These are phyloP conservation scores for Capronia americana DNA, from an alignment of 2,329 filamentous ascomycete genomes.

Conservation along the genomic window DNA sequence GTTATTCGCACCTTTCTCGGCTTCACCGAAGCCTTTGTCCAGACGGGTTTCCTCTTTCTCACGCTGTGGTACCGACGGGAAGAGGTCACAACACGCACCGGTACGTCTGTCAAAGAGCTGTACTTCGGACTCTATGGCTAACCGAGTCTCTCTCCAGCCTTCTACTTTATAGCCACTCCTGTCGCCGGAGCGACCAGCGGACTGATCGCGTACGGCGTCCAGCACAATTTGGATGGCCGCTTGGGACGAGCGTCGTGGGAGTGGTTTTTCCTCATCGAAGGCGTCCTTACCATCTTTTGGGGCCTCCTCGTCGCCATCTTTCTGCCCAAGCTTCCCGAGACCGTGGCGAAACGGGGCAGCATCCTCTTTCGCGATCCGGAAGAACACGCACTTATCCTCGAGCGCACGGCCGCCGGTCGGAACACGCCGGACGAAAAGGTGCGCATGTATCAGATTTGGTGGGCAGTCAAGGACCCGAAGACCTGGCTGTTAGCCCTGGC, in stretches of 20 bases:
- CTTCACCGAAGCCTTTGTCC: conserved; percentile 21
- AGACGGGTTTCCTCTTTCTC: conserved; percentile 17
- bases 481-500: conserved; percentile 15
- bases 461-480: conserved; percentile 24
- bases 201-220: conserved; percentile 69
- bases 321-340: conserved; percentile 69
- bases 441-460: conserved; percentile 2
- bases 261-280: conserved; percentile 75
- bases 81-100: conserved; percentile 11
- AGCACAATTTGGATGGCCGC: conserved; percentile 62
- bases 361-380: conserved; percentile 17
- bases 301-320: conserved; percentile 64
- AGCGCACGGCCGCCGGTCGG: conserved; percentile 4
- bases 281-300: conserved; percentile 66
- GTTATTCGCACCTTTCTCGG: conserved; percentile 19
- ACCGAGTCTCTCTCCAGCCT: not conserved
- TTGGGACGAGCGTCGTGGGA: conserved; percentile 64
- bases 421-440: conserved; percentile 10
- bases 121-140: not conserved
- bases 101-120: not conserved
- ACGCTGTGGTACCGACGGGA: conserved; percentile 17
- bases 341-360: conserved; percentile 11
- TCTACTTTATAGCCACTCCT: conserved; percentile 3
- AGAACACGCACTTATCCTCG: conserved; percentile 1
- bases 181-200: conserved; percentile 75